Conservation (phyloP, 2,329 filamentous ascomycete genomes). For the Cercospora citrullina region DNA sequence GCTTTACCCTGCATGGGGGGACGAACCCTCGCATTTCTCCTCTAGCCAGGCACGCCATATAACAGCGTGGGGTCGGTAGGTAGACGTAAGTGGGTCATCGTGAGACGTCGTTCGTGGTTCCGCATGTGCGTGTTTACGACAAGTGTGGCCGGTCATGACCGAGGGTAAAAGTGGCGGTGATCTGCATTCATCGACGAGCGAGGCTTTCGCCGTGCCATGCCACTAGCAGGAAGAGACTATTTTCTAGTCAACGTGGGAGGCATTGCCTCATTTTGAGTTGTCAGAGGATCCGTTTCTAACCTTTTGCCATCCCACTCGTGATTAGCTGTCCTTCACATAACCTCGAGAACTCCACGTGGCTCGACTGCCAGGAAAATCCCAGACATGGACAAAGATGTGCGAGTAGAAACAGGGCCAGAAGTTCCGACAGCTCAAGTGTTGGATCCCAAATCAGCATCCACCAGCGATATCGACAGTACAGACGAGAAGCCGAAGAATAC, state of each 20-base stretch:
- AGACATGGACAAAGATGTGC: constrained; percentile 18
- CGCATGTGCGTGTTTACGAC: background rate
- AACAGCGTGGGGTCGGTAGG: background rate
- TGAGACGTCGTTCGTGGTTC: background rate
- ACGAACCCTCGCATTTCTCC: background rate
- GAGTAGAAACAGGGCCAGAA: constrained; percentile 9
- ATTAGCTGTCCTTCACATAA: background rate
- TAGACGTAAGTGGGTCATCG: background rate
- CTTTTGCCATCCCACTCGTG: background rate
- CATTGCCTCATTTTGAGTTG: background rate
- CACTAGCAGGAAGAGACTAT: constrained; percentile 3
- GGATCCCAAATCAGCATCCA: background rate
- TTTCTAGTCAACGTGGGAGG: background rate
- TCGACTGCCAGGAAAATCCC: background rate
- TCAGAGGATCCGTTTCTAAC: background rate
- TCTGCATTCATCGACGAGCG: background rate
- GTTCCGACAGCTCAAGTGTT: background rate
- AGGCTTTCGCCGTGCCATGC: background rate
- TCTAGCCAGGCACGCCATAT: background rate
- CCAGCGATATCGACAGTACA: constrained; percentile 8
- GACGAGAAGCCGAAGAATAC: constrained; percentile 12
- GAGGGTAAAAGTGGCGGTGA: background rate
- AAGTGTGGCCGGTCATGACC: background rate
- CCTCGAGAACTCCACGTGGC: background rate
- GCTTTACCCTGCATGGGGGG: background rate